Percentiles rank a stretch among this genome's conserved stretches.
Conservation (phyloP, 495 filamentous ascomycete species). For the Neurospora sp. region DNA sequence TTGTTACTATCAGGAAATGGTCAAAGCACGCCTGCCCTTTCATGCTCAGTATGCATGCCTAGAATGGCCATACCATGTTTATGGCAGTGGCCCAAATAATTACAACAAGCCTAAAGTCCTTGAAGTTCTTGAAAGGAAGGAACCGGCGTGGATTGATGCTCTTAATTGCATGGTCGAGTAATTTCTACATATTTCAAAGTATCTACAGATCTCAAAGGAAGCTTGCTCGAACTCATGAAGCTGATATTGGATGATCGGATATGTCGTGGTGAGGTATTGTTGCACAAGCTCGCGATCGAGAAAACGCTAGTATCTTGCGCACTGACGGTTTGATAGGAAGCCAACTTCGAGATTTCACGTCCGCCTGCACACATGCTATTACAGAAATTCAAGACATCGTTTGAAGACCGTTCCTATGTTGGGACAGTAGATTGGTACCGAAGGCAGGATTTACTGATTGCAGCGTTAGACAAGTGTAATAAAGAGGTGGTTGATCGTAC, state of each 20-base stretch:
- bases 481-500: too few species aligned
- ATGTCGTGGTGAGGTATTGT: not conserved
- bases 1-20: too few species aligned
- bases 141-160: not conserved
- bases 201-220: too few species aligned
- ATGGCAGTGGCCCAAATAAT: not conserved
- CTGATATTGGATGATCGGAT: accelerated
- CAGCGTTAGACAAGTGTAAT: too few species aligned
- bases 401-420: too few species aligned
- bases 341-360: not conserved
- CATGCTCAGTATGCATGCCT: not conserved
- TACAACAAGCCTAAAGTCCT: not conserved
- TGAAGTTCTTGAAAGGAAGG: not conserved
- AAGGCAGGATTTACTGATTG: too few species aligned
- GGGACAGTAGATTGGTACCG: too few species aligned
- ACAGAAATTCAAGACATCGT: too few species aligned
- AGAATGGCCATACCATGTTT: not conserved
- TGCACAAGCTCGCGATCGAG: not conserved
- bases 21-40: not conserved
- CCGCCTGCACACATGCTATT: too few species aligned
- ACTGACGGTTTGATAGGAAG: not conserved
- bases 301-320: not conserved
- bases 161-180: not conserved
- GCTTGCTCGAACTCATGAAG: too few species aligned
- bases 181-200: too few species aligned